Evolutionary conservation across 1,284 basidiomycete species (phyloP).

Genomic region (Pseudozyma flocculosa): DNA sequence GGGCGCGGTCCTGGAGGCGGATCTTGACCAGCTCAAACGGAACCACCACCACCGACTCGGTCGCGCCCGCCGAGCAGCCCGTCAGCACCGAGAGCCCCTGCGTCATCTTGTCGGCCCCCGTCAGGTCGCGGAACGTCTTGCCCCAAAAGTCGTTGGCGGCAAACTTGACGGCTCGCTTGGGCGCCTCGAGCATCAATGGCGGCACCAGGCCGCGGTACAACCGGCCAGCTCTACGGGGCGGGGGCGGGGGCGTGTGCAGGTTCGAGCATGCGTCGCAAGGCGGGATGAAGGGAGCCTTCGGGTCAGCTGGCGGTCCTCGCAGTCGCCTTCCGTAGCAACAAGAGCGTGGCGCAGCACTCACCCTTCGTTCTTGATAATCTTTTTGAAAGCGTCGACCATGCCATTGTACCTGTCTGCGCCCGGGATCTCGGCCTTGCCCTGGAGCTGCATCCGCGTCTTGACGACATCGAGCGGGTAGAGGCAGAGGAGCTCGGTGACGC

Average conservation of each 20-base stretch:
- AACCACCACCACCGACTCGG: conserved; percentile 90
- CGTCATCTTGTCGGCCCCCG: conserved; percentile 81
- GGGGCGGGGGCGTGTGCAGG: conserved; percentile 61
- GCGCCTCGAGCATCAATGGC: conserved; percentile 91
- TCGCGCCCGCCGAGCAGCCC: conserved; percentile 90
- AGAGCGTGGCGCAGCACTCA: too few relatives aligned
- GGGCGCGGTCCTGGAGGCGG: conserved; percentile 77
- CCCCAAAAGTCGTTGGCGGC: conserved; percentile 91
- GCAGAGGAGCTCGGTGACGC: conserved; percentile 77
- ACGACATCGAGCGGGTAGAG: conserved; percentile 78
- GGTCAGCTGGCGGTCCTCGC: too few relatives aligned
- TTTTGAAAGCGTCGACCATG: conserved; percentile 76
- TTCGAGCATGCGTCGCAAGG: background rate
- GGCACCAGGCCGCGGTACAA: conserved; percentile 93
- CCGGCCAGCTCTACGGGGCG: conserved; percentile 67
- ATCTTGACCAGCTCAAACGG: conserved; percentile 98
- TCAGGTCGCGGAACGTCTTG: conserved; percentile 55
- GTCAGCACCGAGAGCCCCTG: conserved; percentile 82
- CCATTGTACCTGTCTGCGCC: conserved; percentile 61
- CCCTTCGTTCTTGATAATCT: conserved; percentile 82
- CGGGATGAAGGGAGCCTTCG: background rate
- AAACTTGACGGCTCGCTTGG: conserved; percentile 95
- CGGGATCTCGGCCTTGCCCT: conserved; percentile 70
- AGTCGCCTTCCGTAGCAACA: too few relatives aligned
- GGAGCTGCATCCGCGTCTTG: conserved; percentile 97